Conservation (phyloP, 2,329 filamentous ascomycete species). For the Fusarium equiseti region DNA sequence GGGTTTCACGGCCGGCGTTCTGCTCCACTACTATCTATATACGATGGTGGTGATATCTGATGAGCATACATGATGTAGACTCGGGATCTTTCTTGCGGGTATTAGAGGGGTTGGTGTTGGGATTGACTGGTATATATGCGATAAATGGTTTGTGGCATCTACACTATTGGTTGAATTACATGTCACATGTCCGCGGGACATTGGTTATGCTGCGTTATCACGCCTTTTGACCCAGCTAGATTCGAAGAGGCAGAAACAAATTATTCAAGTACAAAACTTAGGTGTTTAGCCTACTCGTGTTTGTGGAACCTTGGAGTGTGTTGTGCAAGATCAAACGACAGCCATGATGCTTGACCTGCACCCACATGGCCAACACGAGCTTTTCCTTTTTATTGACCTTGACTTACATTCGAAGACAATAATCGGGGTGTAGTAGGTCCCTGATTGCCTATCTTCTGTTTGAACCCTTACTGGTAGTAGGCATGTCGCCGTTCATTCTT, state of each 20-base stretch:
- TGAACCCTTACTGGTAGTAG: too few species aligned
- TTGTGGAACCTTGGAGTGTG: not conserved
- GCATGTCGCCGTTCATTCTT: too few species aligned
- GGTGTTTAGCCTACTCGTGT: not conserved
- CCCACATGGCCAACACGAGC: too few species aligned
- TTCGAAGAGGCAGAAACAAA: slow-evolving; percentile 5
- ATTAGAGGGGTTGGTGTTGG: slow-evolving; percentile 37
- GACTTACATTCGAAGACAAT: too few species aligned
- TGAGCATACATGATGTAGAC: slow-evolving; percentile 45
- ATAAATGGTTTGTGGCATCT: slow-evolving; percentile 34
- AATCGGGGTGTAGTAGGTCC: too few species aligned
- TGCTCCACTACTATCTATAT: slow-evolving; percentile 30
- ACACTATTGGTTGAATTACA: slow-evolving; percentile 34
- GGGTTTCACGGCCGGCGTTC: slow-evolving; percentile 42
- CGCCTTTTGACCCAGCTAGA: not conserved
- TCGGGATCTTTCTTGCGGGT: slow-evolving; percentile 32
- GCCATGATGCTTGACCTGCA: not conserved
- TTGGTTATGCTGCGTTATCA: slow-evolving; percentile 14
- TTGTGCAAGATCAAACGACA: not conserved
- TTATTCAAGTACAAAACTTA: not conserved
- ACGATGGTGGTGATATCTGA: slow-evolving; percentile 31
- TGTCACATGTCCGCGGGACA: slow-evolving; percentile 10
- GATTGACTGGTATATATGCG: slow-evolving; percentile 26
- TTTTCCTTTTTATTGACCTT: not conserved
- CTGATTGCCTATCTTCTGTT: too few species aligned